These are phyloP conservation scores for Cnidoscolus chayamansa DNA, from an alignment of 441 rosid genomes.

Conservation along the genomic window DNA sequence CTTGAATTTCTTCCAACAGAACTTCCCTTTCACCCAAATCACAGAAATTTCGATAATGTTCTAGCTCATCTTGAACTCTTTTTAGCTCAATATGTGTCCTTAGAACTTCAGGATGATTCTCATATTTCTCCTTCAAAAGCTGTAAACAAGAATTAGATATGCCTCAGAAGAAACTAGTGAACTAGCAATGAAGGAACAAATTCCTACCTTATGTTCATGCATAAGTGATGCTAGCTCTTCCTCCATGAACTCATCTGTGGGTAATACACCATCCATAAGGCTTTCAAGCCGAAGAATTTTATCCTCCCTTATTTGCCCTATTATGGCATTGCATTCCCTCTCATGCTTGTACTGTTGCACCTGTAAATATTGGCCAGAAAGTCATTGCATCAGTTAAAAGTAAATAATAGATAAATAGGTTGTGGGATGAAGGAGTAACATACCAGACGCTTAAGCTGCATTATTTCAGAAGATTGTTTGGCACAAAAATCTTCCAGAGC, in stretches of 20 bases:
- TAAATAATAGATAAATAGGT: conserved; percentile 4
- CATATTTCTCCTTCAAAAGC: conserved; percentile 88
- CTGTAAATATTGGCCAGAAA: conserved; percentile 37
- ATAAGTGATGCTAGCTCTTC: conserved; percentile 73
- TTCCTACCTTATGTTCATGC: conserved; percentile 76
- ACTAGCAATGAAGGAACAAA: conserved; percentile 13
- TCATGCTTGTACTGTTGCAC: conserved; percentile 98
- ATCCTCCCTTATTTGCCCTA: conserved; percentile 88
- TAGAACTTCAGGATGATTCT: conserved; percentile 85
- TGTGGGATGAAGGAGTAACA: conserved; percentile 21
- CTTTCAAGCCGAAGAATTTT: conserved; percentile 90
- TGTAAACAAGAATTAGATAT: conserved; percentile 34
- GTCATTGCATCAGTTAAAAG: conserved; percentile 15
- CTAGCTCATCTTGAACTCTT: conserved; percentile 81
- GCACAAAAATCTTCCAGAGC: conserved; percentile 91
- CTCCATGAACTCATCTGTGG: conserved; percentile 81
- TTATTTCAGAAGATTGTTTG: conserved; percentile 87
- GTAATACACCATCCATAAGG: conserved; percentile 94
- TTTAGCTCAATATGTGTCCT: conserved; percentile 69
- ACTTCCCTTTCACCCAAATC: conserved; percentile 93
- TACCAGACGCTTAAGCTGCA: conserved; percentile 95
- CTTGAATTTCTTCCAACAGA: conserved; percentile 87
- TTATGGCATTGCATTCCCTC: conserved; percentile 91
- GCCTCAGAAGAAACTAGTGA: conserved; percentile 6
- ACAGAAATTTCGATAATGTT: conserved; percentile 66